Evolutionary conservation across 2,329 filamentous ascomycete genomes (phyloP), one percentile per base, ranked within the genome.

Genomic region (Penicillium sp.): DNA sequence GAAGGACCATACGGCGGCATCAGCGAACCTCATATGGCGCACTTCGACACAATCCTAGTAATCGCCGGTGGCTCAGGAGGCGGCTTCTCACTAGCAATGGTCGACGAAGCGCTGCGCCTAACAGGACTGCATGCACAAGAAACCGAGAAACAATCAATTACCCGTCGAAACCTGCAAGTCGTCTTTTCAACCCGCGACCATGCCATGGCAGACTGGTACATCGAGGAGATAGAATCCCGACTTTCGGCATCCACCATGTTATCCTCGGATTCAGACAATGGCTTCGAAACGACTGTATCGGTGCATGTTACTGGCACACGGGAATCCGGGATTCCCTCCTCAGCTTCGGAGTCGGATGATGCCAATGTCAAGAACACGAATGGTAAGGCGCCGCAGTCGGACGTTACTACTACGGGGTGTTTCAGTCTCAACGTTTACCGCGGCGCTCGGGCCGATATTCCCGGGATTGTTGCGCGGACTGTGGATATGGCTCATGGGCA

Each of bases 1-100:
- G 80, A 83, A 37, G 80, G 80, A 0, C 80, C 80, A 0, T 83
- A 82, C 50, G 79, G 80, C 1, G 80, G 79, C 2, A 50, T 60
- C 14, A 65, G 80, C 29, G 63, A 72, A 10, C 59, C 60, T 8
- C 59, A 66, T 27, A 64, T 75, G 37, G 55, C 63, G 1, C 65
- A 63, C 1, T 74, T 73, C 45, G 73, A 80, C 35, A 67, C 66
- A 6, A 61, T 70, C 1, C 59, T 83, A 0, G 66, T 82, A 10
- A 64, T 82, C 7, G 77, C 77, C 0, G 79, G 81, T 13, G 80
- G 81, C 0, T 78, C 80, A 0, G 80, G 80, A 1, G 77, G 76
- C 3, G 77, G 77, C 0, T 80, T 77, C 64, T 72, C 72, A 2
- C 60, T 82, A 1, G 73, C 75, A 0, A 68, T 82, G 19, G 68